Base-by-base conservation (phyloP, 75 land plant species). In the Cunninghamia lanceolata region DNA sequence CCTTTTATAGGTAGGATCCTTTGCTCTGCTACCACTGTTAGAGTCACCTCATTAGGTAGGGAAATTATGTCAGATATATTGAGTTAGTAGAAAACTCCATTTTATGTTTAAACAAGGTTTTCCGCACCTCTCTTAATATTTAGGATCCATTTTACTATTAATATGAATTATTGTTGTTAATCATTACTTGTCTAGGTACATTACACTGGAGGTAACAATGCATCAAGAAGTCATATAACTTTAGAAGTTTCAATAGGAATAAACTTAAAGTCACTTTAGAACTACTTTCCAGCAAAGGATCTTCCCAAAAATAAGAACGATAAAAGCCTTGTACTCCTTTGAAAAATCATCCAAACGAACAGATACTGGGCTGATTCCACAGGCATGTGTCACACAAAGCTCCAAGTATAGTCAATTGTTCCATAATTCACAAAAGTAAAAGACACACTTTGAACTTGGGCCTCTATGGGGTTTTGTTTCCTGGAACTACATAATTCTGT, bases 261-360 rank as follows among this genome's bases (percentile, higher is more conserved):
- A 32, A 47, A 81, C 30, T 40, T 21, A 35, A 0, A n/a, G n/a
- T n/a, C n/a, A n/a, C n/a, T 15, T 8, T 14, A 36, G 0, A 6
- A 83, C 71, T 87, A 7, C 40, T 46, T 13, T 59, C 28, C 82
- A 21, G 50, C 21, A 28, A 84, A 34, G n/a, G 52, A 50, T 50
- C 52, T 79, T 73, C 39, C n/a, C 5, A n/a, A 30, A 80, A 54
- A n/a, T n/a, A n/a, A n/a, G n/a, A 30, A 82, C 14, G 36, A 70
- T 34, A 50, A 66, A 84, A 53, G 80, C 77, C 85, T 92, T 93
- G 88, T 90, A 89, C 85, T 93, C 94, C 86, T 89, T 96, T 17
- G 92, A 85, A 54, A 98, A 96, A 80, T 96, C 98, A 63, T 98
- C 99, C 16, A 91, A 77, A 16, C 96, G 93, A 1, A 92, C 93